A percentile compares a stretch with the other conserved stretches of the same genome.
Evolutionary conservation across 2,329 filamentous ascomycete genomes (phyloP).

Genomic region (Huntiella bhutanensis): DNA sequence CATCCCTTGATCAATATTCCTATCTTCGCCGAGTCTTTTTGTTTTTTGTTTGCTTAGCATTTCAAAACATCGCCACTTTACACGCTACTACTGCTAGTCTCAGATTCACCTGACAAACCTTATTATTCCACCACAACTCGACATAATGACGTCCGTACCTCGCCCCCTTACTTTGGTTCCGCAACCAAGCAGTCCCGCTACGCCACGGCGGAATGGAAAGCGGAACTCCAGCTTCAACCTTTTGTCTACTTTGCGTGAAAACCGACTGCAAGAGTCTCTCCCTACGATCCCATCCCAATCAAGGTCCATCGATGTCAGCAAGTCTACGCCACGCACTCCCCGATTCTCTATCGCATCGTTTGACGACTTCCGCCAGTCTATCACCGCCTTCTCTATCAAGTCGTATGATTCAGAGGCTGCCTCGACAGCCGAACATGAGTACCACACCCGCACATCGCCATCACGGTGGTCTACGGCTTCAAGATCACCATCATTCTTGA

Average conservation of each 20-base stretch:
- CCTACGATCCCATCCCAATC: slow-evolving; percentile 3
- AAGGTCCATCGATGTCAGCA: neutral
- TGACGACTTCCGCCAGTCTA: slow-evolving; percentile 13
- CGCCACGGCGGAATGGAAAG: neutral
- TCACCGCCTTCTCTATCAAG: slow-evolving; percentile 11
- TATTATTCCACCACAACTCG: neutral
- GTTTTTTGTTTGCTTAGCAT: neutral
- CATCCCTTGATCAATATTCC: neutral
- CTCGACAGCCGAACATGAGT: slow-evolving; percentile 4
- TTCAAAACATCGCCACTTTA: too few species aligned
- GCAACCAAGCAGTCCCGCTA: neutral
- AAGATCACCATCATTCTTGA: slow-evolving; percentile 1
- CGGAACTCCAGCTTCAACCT: slow-evolving; percentile 10
- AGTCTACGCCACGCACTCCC: slow-evolving; percentile 5
- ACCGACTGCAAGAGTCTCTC: slow-evolving; percentile 2
- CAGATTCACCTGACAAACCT: neutral
- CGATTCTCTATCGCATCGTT: slow-evolving; percentile 9
- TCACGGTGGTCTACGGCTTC: slow-evolving; percentile 9
- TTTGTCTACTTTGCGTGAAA: slow-evolving; percentile 8
- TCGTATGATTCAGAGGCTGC: slow-evolving; percentile 9
- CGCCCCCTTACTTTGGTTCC: neutral
- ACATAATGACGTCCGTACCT: neutral
- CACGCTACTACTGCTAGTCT: too few species aligned
- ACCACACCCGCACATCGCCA: slow-evolving; percentile 5
- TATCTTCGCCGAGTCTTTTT: neutral